These are phyloP conservation scores for Tetraselmis striata DNA, from an alignment of 139 green algal genomes.

Conservation along the genomic window DNA sequence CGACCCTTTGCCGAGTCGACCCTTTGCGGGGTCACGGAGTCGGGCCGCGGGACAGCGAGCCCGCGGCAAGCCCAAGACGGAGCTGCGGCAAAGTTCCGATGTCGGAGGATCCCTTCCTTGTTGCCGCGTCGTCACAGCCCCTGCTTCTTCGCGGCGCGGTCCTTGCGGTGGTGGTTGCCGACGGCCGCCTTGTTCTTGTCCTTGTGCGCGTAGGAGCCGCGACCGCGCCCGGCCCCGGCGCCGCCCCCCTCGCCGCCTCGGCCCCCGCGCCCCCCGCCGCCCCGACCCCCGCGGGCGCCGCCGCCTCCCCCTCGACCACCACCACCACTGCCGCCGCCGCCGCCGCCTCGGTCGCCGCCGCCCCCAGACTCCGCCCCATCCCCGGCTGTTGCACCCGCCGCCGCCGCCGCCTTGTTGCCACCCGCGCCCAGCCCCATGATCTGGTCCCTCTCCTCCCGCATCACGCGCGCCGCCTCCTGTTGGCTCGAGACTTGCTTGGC, in stretches of 20 bases:
- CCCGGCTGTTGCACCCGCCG: background rate
- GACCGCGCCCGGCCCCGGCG: conserved; percentile 3
- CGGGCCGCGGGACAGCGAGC: too few relatives aligned
- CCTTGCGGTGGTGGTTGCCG: conserved; percentile 70
- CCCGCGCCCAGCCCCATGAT: conserved; percentile 62
- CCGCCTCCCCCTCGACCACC: background rate
- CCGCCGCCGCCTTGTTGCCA: conserved; percentile 30
- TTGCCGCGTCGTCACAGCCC: conserved; percentile 3
- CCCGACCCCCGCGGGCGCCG: conserved; percentile 5
- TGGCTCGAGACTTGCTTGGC: conserved; percentile 41
- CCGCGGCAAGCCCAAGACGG: too few relatives aligned
- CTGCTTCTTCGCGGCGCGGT: conserved; percentile 55
- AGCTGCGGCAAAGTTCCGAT: too few relatives aligned
- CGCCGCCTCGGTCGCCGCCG: background rate
- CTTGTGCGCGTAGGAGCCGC: conserved; percentile 37
- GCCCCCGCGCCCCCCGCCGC: background rate
- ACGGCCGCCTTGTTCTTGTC: conserved; percentile 68
- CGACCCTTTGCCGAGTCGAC: too few relatives aligned
- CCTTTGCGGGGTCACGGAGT: too few relatives aligned
- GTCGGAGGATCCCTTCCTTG: too few relatives aligned
- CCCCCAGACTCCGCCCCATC: conserved; percentile 4
- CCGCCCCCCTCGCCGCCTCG: conserved; percentile 4
- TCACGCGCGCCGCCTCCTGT: conserved; percentile 36
- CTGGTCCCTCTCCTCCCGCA: conserved; percentile 25
- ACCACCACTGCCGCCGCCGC: background rate